phyloP scores from a whole-genome alignment of 352 stramenopile species.

The Labyrinthula sp. region DNA sequence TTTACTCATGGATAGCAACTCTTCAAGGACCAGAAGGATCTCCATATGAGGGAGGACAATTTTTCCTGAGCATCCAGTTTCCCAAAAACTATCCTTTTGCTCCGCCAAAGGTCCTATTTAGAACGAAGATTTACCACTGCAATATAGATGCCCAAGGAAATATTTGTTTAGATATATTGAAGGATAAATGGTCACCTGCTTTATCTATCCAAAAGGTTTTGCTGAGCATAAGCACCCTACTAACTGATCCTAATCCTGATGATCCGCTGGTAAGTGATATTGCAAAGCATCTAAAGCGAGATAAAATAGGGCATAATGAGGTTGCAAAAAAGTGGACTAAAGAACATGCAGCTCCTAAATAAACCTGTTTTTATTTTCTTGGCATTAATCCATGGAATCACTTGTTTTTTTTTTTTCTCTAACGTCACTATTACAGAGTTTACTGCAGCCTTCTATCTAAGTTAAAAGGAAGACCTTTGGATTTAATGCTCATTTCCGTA shows the following conservation, averaged over 20 bases:
- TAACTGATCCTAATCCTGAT: slow-evolving; percentile 57
- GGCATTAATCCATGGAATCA: neutral
- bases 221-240: slow-evolving; percentile 64
- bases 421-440: no score
- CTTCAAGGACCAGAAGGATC: slow-evolving; percentile 32
- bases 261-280: slow-evolving; percentile 33
- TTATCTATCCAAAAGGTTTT: slow-evolving; percentile 68
- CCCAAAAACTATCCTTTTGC: slow-evolving; percentile 83
- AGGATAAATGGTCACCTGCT: slow-evolving; percentile 86
- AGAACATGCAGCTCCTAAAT: slow-evolving; percentile 4
- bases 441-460: no score
- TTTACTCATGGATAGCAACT: slow-evolving; percentile 37
- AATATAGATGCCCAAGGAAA: slow-evolving; percentile 91
- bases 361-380: neutral
- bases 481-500: no score
- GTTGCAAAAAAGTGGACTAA: slow-evolving; percentile 12
- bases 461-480: no score
- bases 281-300: slow-evolving; percentile 18
- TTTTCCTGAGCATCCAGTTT: slow-evolving; percentile 84
- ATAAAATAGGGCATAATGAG: slow-evolving; percentile 5
- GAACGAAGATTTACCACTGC: slow-evolving; percentile 82
- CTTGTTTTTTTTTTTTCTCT: no score
- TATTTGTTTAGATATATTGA: slow-evolving; percentile 90
- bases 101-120: slow-evolving; percentile 71
- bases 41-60: slow-evolving; percentile 71